These are phyloP conservation scores for Exophiala sideris DNA, from an alignment of 2,329 filamentous ascomycete genomes.

Conservation along the genomic window DNA sequence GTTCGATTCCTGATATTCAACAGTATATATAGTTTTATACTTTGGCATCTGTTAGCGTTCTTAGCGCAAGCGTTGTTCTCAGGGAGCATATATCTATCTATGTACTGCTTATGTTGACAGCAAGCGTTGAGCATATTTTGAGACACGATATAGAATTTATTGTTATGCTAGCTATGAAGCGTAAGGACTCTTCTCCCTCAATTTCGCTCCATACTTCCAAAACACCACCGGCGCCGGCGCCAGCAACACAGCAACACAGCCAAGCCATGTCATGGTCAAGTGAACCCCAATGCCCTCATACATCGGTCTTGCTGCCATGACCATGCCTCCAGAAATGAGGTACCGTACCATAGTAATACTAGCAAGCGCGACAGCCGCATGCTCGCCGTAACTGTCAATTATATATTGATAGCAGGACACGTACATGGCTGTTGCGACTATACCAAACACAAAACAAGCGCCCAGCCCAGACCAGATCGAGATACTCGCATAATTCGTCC, in stretches of 20 bases:
- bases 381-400: constrained; percentile 55
- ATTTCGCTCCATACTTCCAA: constrained; percentile 22
- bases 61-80: no score
- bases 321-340: constrained; percentile 37
- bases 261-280: constrained; percentile 41
- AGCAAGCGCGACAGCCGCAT: constrained; percentile 49
- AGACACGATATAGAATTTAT: no score
- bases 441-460: constrained; percentile 52
- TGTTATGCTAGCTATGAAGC: background rate
- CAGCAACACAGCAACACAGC: constrained; percentile 37
- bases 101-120: no score
- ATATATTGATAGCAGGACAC: constrained; percentile 55
- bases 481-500: constrained; percentile 46
- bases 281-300: constrained; percentile 38
- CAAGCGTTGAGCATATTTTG: no score
- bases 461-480: constrained; percentile 51
- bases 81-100: no score
- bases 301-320: constrained; percentile 33
- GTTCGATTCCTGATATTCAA: no score
- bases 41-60: no score
- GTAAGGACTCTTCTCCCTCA: constrained; percentile 7
- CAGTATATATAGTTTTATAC: no score
- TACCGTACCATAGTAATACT: constrained; percentile 45
- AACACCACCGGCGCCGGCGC: constrained; percentile 46
- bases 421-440: constrained; percentile 49